phyloP scores from a whole-genome alignment of 108 stramenopile species.

The Conticribra guillardii region DNA sequence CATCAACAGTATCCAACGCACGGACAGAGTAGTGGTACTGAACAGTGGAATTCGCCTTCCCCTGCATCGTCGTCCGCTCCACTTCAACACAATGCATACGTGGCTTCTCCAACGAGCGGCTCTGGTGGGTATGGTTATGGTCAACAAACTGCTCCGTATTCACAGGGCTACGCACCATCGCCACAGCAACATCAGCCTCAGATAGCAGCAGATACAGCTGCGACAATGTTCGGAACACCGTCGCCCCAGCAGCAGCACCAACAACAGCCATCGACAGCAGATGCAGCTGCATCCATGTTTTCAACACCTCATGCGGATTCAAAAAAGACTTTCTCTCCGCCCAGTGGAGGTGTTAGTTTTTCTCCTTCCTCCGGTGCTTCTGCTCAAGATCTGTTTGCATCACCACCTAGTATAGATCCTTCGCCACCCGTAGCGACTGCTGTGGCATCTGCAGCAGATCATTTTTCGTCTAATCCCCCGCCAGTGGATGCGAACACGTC shows the following conservation, averaged over 20 bases:
- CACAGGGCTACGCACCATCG: neutral
- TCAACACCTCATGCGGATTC: slow-evolving; percentile 9
- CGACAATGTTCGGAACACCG: slow-evolving; percentile 11
- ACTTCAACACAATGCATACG: too few species aligned
- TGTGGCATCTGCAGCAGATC: neutral
- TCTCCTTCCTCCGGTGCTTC: neutral
- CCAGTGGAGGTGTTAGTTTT: neutral
- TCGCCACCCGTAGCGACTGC: neutral
- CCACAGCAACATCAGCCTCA: slow-evolving; percentile 1
- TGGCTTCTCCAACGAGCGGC: neutral
- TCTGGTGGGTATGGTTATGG: neutral
- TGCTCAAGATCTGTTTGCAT: slow-evolving; percentile 30
- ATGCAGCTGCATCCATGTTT: slow-evolving; percentile 16
- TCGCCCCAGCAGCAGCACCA: neutral
- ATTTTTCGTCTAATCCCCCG: slow-evolving; percentile 1
- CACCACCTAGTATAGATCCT: slow-evolving; percentile 8
- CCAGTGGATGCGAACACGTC: slow-evolving; percentile 4
- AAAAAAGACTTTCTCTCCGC: slow-evolving; percentile 3
- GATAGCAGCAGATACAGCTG: slow-evolving; percentile 11
- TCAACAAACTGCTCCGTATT: neutral
- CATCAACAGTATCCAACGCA: neutral
- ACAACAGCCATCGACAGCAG: neutral
- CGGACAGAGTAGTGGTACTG: neutral
- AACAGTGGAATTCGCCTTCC: neutral
- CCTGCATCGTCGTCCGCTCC: too few species aligned